A percentile compares a stretch with the other conserved stretches of the same genome.
phyloP scores from a whole-genome alignment of 176 grass and related monocot species.

The Oryza glumipatula region DNA sequence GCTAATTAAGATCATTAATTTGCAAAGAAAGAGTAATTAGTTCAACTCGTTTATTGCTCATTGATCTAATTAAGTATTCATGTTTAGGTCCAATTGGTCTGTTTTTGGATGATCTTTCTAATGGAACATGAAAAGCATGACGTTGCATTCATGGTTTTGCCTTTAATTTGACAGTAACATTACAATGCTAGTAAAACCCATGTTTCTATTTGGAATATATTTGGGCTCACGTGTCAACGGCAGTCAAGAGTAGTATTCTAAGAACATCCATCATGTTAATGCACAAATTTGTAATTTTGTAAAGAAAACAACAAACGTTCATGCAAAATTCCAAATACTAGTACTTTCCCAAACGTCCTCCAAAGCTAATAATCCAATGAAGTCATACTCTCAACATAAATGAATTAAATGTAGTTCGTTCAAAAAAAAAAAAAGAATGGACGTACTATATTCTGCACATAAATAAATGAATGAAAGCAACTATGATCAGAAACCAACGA shows the following conservation, averaged over 20 bases:
- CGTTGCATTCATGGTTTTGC: too few relatives aligned
- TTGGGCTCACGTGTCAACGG: not conserved
- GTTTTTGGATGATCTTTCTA: too few relatives aligned
- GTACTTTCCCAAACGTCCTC: not conserved
- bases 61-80: too few relatives aligned
- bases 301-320: not conserved
- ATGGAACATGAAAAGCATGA: too few relatives aligned
- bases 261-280: not conserved
- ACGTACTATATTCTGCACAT: not conserved
- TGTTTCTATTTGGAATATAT: not conserved
- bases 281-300: not conserved
- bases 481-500: not conserved
- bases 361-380: not conserved
- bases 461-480: not conserved
- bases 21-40: not conserved
- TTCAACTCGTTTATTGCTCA: too few relatives aligned
- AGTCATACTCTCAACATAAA: too few relatives aligned
- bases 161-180: too few relatives aligned
- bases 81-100: too few relatives aligned
- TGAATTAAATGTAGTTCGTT: too few relatives aligned
- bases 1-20: not conserved
- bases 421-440: too few relatives aligned
- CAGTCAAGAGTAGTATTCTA: not conserved
- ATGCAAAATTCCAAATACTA: slow-evolving; percentile 10
- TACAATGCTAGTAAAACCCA: too few relatives aligned